phyloP scores from a whole-genome alignment of 208 protist genomes.

The Crithidia mellificae region DNA sequence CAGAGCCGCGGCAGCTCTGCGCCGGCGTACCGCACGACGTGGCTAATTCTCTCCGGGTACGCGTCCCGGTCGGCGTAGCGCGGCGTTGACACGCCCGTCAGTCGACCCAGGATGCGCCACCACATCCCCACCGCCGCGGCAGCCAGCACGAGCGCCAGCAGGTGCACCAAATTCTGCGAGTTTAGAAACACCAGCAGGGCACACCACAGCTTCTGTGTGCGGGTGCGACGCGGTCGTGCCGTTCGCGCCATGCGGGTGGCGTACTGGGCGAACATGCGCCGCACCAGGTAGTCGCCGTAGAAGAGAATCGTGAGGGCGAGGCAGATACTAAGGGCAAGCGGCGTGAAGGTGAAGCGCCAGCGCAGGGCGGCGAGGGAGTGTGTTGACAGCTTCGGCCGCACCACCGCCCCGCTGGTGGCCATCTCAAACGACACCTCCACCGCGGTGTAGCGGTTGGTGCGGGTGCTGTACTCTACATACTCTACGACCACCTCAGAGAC shows the following conservation, averaged over 20 bases:
- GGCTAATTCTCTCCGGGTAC: slow-evolving; percentile 13
- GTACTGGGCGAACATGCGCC: slow-evolving; percentile 20
- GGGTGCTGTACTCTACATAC: slow-evolving; percentile 23
- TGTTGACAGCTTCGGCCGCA: slow-evolving; percentile 13
- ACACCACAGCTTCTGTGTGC: slow-evolving; percentile 16
- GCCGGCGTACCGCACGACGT: slow-evolving; percentile 5
- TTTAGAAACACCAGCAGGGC: slow-evolving; percentile 5
- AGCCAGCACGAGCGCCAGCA: slow-evolving; percentile 8
- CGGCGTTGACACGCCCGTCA: not conserved
- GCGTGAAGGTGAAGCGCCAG: slow-evolving; percentile 14
- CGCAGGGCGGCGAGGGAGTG: slow-evolving; percentile 11
- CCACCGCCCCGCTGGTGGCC: slow-evolving; percentile 19
- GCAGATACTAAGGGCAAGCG: slow-evolving; percentile 20
- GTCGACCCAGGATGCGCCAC: slow-evolving; percentile 10
- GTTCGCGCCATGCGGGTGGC: not conserved
- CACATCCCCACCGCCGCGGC: slow-evolving; percentile 12
- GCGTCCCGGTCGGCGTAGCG: slow-evolving; percentile 3
- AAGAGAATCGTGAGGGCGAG: slow-evolving; percentile 10
- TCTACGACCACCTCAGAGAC: slow-evolving; percentile 28
- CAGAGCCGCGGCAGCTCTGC: slow-evolving; percentile 17
- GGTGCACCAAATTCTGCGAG: slow-evolving; percentile 24
- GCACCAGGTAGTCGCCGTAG: slow-evolving; percentile 18
- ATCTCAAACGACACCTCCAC: slow-evolving; percentile 22
- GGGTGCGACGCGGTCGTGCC: slow-evolving; percentile 8
- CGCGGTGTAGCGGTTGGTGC: slow-evolving; percentile 16